Percentiles rank a stretch among this genome's conserved stretches.
Evolutionary conservation across 2,329 filamentous ascomycete genomes (phyloP).

Genomic region (Grosmannia serpens): DNA sequence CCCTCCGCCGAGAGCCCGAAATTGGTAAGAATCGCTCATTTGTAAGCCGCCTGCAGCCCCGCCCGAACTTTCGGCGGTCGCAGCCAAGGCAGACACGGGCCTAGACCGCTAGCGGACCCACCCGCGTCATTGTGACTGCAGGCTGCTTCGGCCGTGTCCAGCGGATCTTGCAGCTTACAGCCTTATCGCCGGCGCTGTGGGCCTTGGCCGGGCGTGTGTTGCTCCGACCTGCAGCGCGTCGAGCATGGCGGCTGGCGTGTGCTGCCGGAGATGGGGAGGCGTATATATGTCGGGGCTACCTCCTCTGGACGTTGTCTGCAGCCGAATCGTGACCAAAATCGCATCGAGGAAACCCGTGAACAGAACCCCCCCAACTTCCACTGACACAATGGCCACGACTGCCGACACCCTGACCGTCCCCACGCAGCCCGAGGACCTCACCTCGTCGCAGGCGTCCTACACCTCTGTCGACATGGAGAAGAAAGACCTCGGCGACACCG

Average conservation of each 20-base stretch:
- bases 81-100: background rate
- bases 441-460: slow-evolving; percentile 8
- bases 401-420: background rate
- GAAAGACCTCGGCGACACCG: slow-evolving; percentile 3
- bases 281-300: background rate
- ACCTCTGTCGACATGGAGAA: slow-evolving; percentile 8
- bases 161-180: background rate
- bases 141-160: background rate
- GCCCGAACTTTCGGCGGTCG: background rate
- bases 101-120: background rate
- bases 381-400: background rate
- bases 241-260: background rate
- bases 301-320: background rate
- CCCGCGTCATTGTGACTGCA: background rate
- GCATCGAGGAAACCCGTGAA: no score
- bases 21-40: background rate
- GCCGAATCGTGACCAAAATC: no score
- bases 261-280: background rate
- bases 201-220: background rate
- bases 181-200: background rate
- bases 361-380: no score
- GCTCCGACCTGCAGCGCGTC: background rate
- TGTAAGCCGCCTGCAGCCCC: background rate
- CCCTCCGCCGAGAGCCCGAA: no score
- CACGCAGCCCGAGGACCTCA: background rate